phyloP scores from a whole-genome alignment of 2,329 filamentous ascomycete genomes.

The Aspergillus ibericus region DNA sequence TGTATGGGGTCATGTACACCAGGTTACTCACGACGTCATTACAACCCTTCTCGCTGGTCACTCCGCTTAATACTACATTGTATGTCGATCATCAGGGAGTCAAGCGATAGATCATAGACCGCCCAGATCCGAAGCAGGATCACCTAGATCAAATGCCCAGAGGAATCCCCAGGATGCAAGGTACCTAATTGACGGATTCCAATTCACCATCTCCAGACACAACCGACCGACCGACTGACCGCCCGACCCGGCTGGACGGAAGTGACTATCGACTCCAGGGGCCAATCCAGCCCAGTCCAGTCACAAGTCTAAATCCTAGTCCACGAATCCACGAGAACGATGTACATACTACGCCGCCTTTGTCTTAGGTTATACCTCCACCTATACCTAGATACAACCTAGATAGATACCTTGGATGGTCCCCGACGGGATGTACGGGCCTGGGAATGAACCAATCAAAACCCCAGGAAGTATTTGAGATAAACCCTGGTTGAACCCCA shows the following conservation, averaged over 20 bases:
- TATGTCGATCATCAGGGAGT: no score
- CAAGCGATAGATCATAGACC: no score
- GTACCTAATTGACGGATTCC: background rate
- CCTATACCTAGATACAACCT: no score
- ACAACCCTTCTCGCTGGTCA: no score
- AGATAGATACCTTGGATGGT: no score
- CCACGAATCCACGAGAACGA: no score
- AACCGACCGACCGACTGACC: no score
- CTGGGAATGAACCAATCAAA: conserved; percentile 28
- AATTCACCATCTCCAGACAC: background rate
- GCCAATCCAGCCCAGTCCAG: no score
- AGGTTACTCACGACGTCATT: no score
- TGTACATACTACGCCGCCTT: conserved; percentile 17
- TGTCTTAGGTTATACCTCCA: conserved; percentile 10
- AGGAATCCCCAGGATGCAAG: background rate
- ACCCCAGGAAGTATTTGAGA: conserved; percentile 36
- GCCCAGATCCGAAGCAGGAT: no score
- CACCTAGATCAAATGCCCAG: no score
- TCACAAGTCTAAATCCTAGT: conserved; percentile 16
- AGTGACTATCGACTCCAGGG: conserved; percentile 1
- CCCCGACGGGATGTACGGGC: conserved; percentile 16
- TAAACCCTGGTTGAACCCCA: conserved; percentile 29
- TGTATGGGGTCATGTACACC: background rate
- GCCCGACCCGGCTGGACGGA: conserved; percentile 6
- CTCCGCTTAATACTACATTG: no score